Base-by-base conservation (phyloP, 495 filamentous ascomycete genomes). In the Pyronema omphalodes region DNA sequence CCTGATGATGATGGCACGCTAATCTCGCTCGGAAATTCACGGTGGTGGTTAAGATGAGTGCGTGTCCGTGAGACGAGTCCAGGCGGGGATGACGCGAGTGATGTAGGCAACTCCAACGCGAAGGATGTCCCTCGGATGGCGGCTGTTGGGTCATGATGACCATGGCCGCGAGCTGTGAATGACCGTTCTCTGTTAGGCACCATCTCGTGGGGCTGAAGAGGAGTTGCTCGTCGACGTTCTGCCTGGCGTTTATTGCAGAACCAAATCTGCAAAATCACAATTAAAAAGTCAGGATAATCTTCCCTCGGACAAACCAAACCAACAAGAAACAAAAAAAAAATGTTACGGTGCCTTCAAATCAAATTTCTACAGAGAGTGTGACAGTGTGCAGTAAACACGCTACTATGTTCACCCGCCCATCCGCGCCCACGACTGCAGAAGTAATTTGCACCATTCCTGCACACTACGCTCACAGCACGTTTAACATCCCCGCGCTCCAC, bases 201-300 rank as follows among this genome's bases (percentile, higher is more conserved):
- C 43, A 93, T 76, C 67, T 94, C 86, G 62, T 93, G 80, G 18
- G 84, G 80, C 33, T 86, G 75, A 15, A 94, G 72, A 23, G 91
- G 91, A 56, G 86, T 83, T 52, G 87, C 84, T 71, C 89, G 93
- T 54, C 93, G 78, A 53, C 93, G 79, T 62, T 88, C 82, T 69
- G 88, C 93, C 66, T 99, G 93, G 56, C 93, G 78, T 65, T 88
- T 80, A 61, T 99, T 99, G 66, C 96, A 93, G 69, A 99, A 99
- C 93, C 93, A 99, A 60, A 99, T 94, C 91, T 98, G 66, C 8
- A 11, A 7, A 12, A 29, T 44, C 44, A 67, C 54, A 67, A 51
- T 51, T 29, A 18, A 41, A 49, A 17, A 55, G 44, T 47, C 23
- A 43, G 11, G 36, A 51, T 33, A 39, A 40, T 15, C 7, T 33